Evolutionary conservation across 805 yeast species (phyloP), one percentile per base, ranked within the genome.

Genomic region (Metschnikowia lunata): DNA sequence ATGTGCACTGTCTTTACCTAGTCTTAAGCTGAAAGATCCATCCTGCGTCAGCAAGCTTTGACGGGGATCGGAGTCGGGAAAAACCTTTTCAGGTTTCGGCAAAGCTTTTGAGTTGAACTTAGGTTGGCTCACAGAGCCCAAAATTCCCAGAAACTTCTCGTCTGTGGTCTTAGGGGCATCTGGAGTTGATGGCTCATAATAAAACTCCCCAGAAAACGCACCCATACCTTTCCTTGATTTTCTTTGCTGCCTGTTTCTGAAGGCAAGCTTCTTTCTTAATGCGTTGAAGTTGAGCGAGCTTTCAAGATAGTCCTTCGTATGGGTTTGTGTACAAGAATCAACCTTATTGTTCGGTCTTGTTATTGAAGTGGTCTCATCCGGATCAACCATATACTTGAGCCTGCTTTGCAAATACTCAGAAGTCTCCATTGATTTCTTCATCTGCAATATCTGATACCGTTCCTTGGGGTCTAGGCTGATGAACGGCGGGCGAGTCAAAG

Each of bases 381-480:
- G 75, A 45, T 71, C 61, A 7, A 67, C 58, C 70, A 64, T 69
- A 39, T 68, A 68, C 51, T 64, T 69, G 36, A 68, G 55, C 43
- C 64, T 52, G 26, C 55, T 48, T 41, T 67, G 67, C 33, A 69
- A 50, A 7, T 59, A 55, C 34, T 64, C 64, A 0, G 71, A 59
- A 5, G 67, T 65, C 45, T 70, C 68, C 8, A 70, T 55, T 3
- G 71, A 60, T 47, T 60, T 58, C 43, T 71, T 71, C 37, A 70
- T 50, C 49, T 69, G 74, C 28, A 71, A 52, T 43, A 71, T 57
- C 11, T 68, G 69, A 47, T 71, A 67, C 26, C 76, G 55, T 48
- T 71, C 76, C 30, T 66, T 47, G 1, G 75, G 76, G 45, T 69
- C 75, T 37, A 70, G 58, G 37, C 67, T 69, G 34, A 71, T 71